These are phyloP conservation scores for Neolentinus lepideus DNA, from an alignment of 1,284 basidiomycete genomes.

Conservation along the genomic window DNA sequence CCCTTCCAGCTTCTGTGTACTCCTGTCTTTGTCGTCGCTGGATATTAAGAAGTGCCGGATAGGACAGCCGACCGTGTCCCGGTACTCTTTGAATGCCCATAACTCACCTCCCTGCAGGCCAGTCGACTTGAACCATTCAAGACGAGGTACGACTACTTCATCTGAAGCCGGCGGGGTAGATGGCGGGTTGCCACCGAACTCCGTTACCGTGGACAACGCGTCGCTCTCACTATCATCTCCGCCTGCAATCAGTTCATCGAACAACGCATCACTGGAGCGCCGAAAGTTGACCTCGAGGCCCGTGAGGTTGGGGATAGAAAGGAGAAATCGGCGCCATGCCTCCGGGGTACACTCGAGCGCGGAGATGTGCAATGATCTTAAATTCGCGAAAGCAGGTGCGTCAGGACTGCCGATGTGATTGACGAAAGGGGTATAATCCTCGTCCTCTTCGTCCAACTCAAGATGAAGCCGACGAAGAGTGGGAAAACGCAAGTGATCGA, in stretches of 20 bases:
- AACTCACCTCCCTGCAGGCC: not conserved
- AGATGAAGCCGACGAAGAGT: constrained; percentile 35
- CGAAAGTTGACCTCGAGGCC: constrained; percentile 40
- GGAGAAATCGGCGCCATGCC: constrained; percentile 32
- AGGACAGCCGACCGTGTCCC: not conserved
- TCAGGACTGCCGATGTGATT: constrained; percentile 27
- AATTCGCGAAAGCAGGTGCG: constrained; percentile 22
- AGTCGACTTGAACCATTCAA: not conserved
- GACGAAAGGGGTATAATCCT: constrained; percentile 19
- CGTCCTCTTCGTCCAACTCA: constrained; percentile 33
- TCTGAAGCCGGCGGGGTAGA: not conserved
- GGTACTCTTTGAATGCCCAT: not conserved
- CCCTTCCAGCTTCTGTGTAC: not conserved
- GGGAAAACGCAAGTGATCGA: constrained; percentile 37
- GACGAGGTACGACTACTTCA: not conserved
- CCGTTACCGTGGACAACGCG: not conserved
- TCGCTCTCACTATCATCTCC: not conserved
- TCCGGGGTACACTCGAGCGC: constrained; percentile 35
- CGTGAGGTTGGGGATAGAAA: constrained; percentile 25
- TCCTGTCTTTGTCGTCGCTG: not conserved
- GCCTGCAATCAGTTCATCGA: not conserved
- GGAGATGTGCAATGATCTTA: constrained; percentile 35
- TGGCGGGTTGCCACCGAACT: not conserved
- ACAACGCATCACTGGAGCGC: constrained; percentile 15
- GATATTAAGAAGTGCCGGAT: not conserved